Base-by-base conservation (phyloP, 2,329 filamentous ascomycete species). In the Taxawa tesnikishii region DNA sequence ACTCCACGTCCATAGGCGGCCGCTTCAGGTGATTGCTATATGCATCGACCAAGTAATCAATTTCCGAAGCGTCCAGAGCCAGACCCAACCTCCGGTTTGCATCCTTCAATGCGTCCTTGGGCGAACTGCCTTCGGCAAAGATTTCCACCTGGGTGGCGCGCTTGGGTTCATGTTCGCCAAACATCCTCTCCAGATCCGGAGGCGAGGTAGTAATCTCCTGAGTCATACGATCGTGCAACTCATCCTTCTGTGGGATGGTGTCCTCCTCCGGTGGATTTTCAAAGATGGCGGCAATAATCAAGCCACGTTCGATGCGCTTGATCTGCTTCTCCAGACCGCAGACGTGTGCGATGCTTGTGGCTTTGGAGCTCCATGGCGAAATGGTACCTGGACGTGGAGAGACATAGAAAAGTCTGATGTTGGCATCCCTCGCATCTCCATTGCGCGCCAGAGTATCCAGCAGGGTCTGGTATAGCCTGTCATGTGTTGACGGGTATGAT, bases 361-460 rank as follows among this genome's bases (percentile, higher is more conserved):
- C 88, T 58, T 94, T 87, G 35, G 87, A 94, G 59, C 85, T 94
- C 90, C 90, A 98, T 53, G 90, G 90, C 25, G 87, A 94, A 44
- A 93, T 77, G 2, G 75, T 87, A 47, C 75, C 75, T 12, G 82
- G 81, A 43, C 88, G 74, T 13, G 88, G 88, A 28, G 72, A 75
- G 37, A 94, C 69, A 52, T 85, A 83, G 53, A 82, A 70, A 40
- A 77, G 64, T 26, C 65, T 63, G 37, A 65, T 55, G n/a, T 31
- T 32, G 32, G 66, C 60, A 37, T 71, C 67, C 45, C 47, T 55
- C 39, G 59, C 65, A 51, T 62, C 56, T 38, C 63, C 62, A 39
- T 62, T 60, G 42, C 68, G 66, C 38, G 54, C 49, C 31, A 67
- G 42, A 14, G 62, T 59, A 43, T 73, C 59, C 37, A 63, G 49